Evolutionary conservation across 1,284 basidiomycete species (phyloP).

Genomic region (Malassezia sp.): DNA sequence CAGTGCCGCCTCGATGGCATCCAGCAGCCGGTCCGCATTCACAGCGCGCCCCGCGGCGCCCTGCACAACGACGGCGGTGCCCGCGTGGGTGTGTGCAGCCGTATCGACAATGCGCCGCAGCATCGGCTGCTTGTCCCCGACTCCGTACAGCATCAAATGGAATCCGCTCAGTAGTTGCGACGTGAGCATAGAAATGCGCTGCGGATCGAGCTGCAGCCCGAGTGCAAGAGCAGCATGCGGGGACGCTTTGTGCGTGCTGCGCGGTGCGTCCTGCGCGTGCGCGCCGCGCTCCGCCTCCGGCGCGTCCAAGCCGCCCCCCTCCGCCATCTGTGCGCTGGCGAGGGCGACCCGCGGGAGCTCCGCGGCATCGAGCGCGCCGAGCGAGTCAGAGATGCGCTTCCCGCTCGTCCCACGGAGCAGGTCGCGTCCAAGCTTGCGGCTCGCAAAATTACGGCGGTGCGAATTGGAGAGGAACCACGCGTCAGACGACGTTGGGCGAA

Average conservation of each 20-base stretch:
- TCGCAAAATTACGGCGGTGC: conserved; percentile 17
- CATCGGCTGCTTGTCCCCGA: conserved; percentile 9
- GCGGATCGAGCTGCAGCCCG: conserved; percentile 2
- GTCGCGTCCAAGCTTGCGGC: conserved; percentile 14
- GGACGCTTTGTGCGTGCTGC: background rate
- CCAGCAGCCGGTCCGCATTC: conserved; percentile 10
- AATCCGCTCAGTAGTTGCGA: conserved; percentile 11
- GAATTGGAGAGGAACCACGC: conserved; percentile 16
- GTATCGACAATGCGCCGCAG: conserved; percentile 3
- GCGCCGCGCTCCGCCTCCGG: background rate
- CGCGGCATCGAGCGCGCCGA: conserved; percentile 9
- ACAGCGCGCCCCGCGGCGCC: conserved; percentile 14
- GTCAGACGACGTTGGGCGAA: conserved; percentile 14
- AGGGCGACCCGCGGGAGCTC: conserved; percentile 6
- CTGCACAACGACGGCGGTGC: conserved; percentile 11
- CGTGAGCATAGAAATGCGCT: background rate
- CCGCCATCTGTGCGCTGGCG: background rate
- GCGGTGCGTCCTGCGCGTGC: conserved; percentile 9
- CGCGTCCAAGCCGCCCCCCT: background rate
- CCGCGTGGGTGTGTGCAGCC: background rate
- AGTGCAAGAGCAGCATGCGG: background rate
- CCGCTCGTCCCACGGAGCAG: conserved; percentile 10
- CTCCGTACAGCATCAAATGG: conserved; percentile 14
- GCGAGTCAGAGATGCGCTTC: conserved; percentile 10
- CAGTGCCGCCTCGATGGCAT: conserved; percentile 12